Conservation (phyloP, 108 stramenopile genomes). For the Seminavis robusta region DNA sequence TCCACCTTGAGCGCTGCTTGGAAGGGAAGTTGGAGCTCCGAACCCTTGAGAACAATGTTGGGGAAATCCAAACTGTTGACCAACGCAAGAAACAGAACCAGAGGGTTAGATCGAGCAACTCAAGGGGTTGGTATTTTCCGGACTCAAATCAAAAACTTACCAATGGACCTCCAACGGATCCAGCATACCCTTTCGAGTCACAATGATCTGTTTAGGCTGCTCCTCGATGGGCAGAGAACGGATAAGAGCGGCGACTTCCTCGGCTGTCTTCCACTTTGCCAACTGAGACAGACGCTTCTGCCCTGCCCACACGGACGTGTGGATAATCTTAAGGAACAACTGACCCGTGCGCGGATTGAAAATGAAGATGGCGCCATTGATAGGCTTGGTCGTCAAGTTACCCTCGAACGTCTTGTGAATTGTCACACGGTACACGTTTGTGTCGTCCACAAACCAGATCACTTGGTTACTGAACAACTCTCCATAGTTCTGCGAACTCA, state of each 20-base stretch:
- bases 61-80: constrained; percentile 99
- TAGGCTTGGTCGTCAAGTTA: constrained; percentile 98
- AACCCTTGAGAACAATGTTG: constrained; percentile 98
- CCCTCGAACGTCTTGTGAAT: constrained; percentile 99
- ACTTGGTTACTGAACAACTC: constrained; percentile 98
- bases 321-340: constrained; percentile 98
- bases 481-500: constrained; percentile 98
- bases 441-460: constrained; percentile 99
- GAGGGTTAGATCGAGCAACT: no score
- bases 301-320: constrained; percentile 99
- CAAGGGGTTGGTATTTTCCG: no score
- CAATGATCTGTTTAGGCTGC: constrained; percentile 99
- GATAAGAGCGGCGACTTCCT: constrained; percentile 98
- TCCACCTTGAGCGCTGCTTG: constrained; percentile 98
- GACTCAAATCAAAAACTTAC: no score
- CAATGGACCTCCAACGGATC: constrained; percentile 99
- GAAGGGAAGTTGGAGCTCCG: constrained; percentile 98
- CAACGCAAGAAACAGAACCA: no score
- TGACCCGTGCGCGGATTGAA: constrained; percentile 99
- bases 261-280: constrained; percentile 99
- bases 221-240: constrained; percentile 97
- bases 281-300: constrained; percentile 99
- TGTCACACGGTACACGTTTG: constrained; percentile 98
- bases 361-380: constrained; percentile 99
- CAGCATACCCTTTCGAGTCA: constrained; percentile 98